phyloP scores from a whole-genome alignment of 2,329 filamentous ascomycete species.

The Alternaria gansuensis region DNA sequence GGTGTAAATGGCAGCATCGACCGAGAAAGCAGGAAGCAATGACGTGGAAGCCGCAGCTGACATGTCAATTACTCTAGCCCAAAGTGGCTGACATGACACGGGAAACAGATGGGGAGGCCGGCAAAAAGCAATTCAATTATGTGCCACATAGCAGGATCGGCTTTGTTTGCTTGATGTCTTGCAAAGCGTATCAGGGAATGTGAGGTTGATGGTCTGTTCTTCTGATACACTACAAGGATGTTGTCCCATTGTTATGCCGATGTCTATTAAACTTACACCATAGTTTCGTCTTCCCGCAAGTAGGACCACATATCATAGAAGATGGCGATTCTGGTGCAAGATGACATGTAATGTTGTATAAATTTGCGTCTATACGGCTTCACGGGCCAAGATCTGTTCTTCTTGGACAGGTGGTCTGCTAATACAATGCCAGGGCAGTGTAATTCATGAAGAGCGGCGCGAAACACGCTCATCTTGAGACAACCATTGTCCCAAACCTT shows the following conservation, averaged over 20 bases:
- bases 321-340: constrained; percentile 3
- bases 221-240: constrained; percentile 14
- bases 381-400: not conserved
- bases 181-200: constrained; percentile 14
- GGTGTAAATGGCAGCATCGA: constrained; percentile 10
- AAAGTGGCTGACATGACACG: constrained; percentile 10
- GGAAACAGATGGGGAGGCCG: constrained; percentile 17
- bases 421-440: constrained; percentile 2
- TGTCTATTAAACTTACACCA: constrained; percentile 13
- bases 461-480: constrained; percentile 11
- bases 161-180: constrained; percentile 17
- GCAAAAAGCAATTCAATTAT: constrained; percentile 20
- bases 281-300: constrained; percentile 5
- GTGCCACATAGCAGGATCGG: constrained; percentile 8
- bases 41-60: constrained; percentile 18
- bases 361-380: constrained; percentile 14
- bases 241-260: constrained; percentile 15
- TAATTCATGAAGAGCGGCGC: constrained; percentile 2
- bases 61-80: constrained; percentile 19
- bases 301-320: not conserved
- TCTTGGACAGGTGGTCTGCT: not conserved
- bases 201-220: constrained; percentile 16
- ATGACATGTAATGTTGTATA: constrained; percentile 14
- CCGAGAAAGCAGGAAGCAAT: constrained; percentile 3
- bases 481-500: constrained; percentile 6